Conservation (phyloP, 257 asterid genomes). For the Jacaranda copaia region DNA sequence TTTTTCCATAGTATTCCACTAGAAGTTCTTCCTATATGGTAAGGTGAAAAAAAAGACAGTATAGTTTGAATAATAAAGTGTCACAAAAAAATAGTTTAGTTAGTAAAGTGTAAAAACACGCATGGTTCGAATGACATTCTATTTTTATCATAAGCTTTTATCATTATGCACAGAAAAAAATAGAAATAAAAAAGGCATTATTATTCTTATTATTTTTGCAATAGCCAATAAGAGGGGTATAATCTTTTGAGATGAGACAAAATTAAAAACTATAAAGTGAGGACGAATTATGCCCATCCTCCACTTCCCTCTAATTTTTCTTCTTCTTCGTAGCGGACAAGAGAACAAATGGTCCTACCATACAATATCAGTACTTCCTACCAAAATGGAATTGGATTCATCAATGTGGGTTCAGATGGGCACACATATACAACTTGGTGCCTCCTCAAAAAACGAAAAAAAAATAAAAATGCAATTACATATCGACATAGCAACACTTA, state of each 20-base stretch:
- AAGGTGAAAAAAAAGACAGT: too few relatives aligned
- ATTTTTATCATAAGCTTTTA: too few relatives aligned
- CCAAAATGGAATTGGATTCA: slow-evolving; percentile 40
- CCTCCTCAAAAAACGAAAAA: background rate
- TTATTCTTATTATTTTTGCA: background rate
- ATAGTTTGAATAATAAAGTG: too few relatives aligned
- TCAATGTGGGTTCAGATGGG: background rate
- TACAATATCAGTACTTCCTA: background rate
- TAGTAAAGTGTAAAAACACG: too few relatives aligned
- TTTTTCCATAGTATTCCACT: too few relatives aligned
- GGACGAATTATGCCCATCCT: slow-evolving; percentile 2
- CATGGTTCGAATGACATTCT: too few relatives aligned
- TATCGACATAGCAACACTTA: too few relatives aligned
- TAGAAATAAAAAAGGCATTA: background rate
- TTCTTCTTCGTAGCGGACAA: slow-evolving; percentile 27
- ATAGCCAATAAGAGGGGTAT: slow-evolving; percentile 18
- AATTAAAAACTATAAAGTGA: slow-evolving; percentile 19
- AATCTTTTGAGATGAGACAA: slow-evolving; percentile 34
- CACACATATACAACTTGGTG: background rate
- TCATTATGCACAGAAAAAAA: background rate
- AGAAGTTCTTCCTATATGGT: too few relatives aligned
- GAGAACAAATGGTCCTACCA: slow-evolving; percentile 27
- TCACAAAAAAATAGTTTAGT: too few relatives aligned
- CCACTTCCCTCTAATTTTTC: background rate
- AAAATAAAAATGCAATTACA: background rate